These are phyloP conservation scores for Hyphopichia burtonii DNA, from an alignment of 1,139 yeast genomes.

Conservation along the genomic window DNA sequence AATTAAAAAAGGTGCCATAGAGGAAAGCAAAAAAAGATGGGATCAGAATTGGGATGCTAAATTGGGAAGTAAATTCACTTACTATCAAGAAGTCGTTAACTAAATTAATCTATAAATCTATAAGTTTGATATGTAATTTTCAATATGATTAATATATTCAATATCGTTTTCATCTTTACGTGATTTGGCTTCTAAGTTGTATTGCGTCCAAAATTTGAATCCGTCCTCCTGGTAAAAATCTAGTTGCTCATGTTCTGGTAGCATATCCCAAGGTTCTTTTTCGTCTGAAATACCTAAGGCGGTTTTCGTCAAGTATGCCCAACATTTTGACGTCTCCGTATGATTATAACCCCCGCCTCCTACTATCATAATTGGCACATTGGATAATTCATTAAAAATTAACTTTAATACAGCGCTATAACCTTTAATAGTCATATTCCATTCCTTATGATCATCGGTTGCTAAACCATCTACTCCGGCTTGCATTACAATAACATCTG, in stretches of 20 bases:
- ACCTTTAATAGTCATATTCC: conserved; percentile 65
- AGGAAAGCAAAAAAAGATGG: conserved; percentile 73
- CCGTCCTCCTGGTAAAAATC: conserved; percentile 49
- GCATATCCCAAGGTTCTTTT: conserved; percentile 27
- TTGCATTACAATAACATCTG: conserved; percentile 61
- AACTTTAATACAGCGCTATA: conserved; percentile 34
- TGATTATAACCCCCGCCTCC: conserved; percentile 84
- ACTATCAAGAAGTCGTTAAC: no score
- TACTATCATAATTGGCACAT: conserved; percentile 44
- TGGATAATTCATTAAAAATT: conserved; percentile 25
- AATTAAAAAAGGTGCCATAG: conserved; percentile 66
- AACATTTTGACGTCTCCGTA: conserved; percentile 61
- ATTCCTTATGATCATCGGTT: conserved; percentile 56
- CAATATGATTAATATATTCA: conserved; percentile 13
- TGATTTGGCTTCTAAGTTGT: conserved; percentile 22
- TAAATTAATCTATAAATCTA: background rate
- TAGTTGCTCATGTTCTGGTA: conserved; percentile 53
- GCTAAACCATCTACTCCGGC: conserved; percentile 73
- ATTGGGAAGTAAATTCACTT: conserved; percentile 20
- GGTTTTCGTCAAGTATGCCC: conserved; percentile 55
- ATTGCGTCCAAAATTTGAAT: conserved; percentile 50
- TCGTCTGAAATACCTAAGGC: conserved; percentile 16
- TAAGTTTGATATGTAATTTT: conserved; percentile 8
- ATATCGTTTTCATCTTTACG: conserved; percentile 42
- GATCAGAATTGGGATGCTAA: conserved; percentile 62